These are phyloP conservation scores for Penicillium longicatenatum DNA, from an alignment of 495 filamentous ascomycete species.

Conservation along the genomic window DNA sequence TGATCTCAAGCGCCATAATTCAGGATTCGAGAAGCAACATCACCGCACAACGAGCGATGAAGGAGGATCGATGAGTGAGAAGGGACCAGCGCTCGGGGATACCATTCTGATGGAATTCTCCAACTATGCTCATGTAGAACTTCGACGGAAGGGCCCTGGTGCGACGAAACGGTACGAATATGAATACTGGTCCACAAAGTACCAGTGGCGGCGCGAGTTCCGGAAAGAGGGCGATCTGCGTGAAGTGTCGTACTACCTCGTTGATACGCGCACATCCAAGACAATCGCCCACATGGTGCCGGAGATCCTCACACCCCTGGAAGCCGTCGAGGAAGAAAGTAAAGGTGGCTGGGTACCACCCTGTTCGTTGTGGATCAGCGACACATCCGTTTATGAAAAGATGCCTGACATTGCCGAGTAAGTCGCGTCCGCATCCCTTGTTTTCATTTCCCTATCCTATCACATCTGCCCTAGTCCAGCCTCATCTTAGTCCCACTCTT, in stretches of 20 bases:
- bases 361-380: slow-evolving; percentile 84
- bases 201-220: slow-evolving; percentile 78
- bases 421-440: slow-evolving; percentile 45
- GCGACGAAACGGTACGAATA: slow-evolving; percentile 81
- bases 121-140: slow-evolving; percentile 92
- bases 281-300: slow-evolving; percentile 83
- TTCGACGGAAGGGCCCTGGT: slow-evolving; percentile 70
- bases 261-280: slow-evolving; percentile 63
- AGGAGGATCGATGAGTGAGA: slow-evolving; percentile 19
- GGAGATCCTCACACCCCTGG: slow-evolving; percentile 67
- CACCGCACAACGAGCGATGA: slow-evolving; percentile 24
- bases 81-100: slow-evolving; percentile 54
- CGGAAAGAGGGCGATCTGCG: slow-evolving; percentile 61
- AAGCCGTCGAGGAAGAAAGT: slow-evolving; percentile 70
- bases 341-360: slow-evolving; percentile 92
- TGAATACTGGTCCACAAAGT: slow-evolving; percentile 86
- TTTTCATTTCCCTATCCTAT: neutral
- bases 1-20: slow-evolving; percentile 52
- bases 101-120: slow-evolving; percentile 89
- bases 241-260: slow-evolving; percentile 74
- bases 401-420: slow-evolving; percentile 89
- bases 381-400: slow-evolving; percentile 64
- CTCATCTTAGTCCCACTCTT: slow-evolving; percentile 4
- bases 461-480: neutral
- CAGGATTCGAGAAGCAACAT: slow-evolving; percentile 45